These are phyloP conservation scores for Candida coquimbonensis DNA, from an alignment of 805 yeast genomes.

Conservation along the genomic window DNA sequence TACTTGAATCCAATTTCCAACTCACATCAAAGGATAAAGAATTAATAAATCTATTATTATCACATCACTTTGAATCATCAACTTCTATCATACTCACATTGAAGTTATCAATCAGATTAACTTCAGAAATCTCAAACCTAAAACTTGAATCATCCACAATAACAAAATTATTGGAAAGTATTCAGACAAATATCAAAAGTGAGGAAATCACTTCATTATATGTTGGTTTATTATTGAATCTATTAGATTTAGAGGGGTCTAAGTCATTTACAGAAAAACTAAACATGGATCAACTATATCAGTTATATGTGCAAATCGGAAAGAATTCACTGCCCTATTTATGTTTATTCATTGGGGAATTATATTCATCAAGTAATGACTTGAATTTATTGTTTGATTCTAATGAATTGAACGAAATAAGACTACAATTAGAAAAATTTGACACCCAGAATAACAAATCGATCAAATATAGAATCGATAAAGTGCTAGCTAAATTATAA, in stretches of 20 bases:
- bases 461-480: conserved; percentile 11
- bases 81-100: conserved; percentile 3
- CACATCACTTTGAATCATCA: background rate
- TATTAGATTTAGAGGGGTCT: conserved; percentile 12
- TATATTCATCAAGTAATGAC: background rate
- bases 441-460: conserved; percentile 9
- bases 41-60: background rate
- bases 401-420: conserved; percentile 10
- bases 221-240: conserved; percentile 18
- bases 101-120: conserved; percentile 12
- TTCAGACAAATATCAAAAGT: background rate
- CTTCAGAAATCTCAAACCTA: background rate
- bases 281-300: conserved; percentile 3
- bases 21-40: background rate
- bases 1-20: conserved; percentile 8
- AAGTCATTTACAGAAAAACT: background rate
- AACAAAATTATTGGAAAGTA: background rate
- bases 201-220: conserved; percentile 14
- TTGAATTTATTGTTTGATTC: conserved; percentile 6
- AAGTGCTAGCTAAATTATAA: conserved; percentile 6
- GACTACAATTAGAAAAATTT: conserved; percentile 13
- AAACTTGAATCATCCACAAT: background rate
- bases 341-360: conserved; percentile 14
- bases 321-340: conserved; percentile 10
- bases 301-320: conserved; percentile 3